A percentile compares a stretch with the other conserved stretches of the same genome.
Evolutionary conservation across 1,284 basidiomycete genomes (phyloP).

Genomic region (Pseudozyma thailandica): DNA sequence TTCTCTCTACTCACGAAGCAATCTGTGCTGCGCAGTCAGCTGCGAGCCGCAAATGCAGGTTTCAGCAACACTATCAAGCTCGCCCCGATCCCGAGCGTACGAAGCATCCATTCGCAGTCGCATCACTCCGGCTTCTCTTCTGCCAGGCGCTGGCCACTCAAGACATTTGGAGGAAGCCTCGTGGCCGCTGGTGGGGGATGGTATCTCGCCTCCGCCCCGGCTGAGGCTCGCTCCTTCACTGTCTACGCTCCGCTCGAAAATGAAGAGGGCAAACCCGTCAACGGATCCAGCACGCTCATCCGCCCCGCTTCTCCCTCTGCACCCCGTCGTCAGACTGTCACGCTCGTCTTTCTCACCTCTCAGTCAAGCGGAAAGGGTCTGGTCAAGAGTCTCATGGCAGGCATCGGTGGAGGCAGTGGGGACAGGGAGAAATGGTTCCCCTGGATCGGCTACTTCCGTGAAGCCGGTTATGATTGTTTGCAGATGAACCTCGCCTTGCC

Average conservation of each 20-base stretch:
- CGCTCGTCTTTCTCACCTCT: slow-evolving; percentile 38
- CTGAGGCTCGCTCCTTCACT: slow-evolving; percentile 3
- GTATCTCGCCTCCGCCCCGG: slow-evolving; percentile 7
- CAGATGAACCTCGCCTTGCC: slow-evolving; percentile 44
- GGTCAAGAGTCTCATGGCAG: slow-evolving; percentile 28
- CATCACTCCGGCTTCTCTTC: not conserved
- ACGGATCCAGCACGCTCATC: slow-evolving; percentile 23
- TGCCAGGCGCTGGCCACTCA: slow-evolving; percentile 18
- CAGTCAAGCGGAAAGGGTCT: slow-evolving; percentile 8
- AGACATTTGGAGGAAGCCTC: slow-evolving; percentile 27
- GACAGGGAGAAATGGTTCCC: slow-evolving; percentile 38
- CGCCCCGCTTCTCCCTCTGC: slow-evolving; percentile 39
- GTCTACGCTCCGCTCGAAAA: slow-evolving; percentile 26
- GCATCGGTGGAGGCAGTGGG: slow-evolving; percentile 1
- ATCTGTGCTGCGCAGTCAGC: slow-evolving; percentile 5
- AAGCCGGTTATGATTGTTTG: slow-evolving; percentile 48
- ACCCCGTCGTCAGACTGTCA: slow-evolving; percentile 30
- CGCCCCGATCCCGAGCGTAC: not conserved
- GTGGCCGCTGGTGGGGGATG: slow-evolving; percentile 29
- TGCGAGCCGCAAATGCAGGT: not conserved
- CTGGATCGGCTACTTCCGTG: slow-evolving; percentile 50
- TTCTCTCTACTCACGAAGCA: slow-evolving; percentile 6
- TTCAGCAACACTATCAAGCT: not conserved
- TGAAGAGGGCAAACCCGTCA: slow-evolving; percentile 3
- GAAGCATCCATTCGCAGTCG: slow-evolving; percentile 11